Base-by-base conservation (phyloP, 192 early-diverging fungal species). In the Coemansia sp. region DNA sequence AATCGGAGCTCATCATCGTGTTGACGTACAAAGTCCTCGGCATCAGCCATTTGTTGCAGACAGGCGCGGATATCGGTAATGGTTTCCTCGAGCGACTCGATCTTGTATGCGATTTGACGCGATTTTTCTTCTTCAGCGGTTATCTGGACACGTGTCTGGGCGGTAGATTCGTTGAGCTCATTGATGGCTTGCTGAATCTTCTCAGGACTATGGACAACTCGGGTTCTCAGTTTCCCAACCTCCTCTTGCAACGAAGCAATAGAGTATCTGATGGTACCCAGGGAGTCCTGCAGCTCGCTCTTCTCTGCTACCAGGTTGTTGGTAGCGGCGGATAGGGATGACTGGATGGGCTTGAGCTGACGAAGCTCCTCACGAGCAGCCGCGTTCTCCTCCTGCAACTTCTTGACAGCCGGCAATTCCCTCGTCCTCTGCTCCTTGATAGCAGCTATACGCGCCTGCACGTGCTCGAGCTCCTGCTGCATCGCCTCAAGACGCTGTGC, bases 171-270 rank as follows among this genome's bases (percentile, higher is more conserved):
- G 61, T 58, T 87, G 83, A 91, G 85, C 55, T 91, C 87, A 3
- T 54, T 41, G 23, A 91, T 74, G 23, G 86, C 88, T 55, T 84
- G 76, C 66, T 89, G 84, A 14, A 90, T 74, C 70, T 87, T 86
- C 66, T 88, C 90, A 2, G 90, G 90, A 62, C 84, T 88, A n/a
- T 86, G 84, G 34, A 92, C 88, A 22, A 92, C 86, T 0, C 86
- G 82, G 17, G 82, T 73, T 40, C 82, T 81, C 3, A 92, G 72
- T 22, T 83, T 41, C 37, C 62, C 50, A 53, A 86, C 36, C 60
- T 79, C 64, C 73, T 82, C 64, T 58, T 71, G 77, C 71, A 85
- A 25, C 58, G 68, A 38, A 37, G 86, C 78, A 79, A 87, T 64
- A 29, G 77, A 68, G 71, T 70, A 65, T 50, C 70, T 77, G 15